Percentiles rank a stretch among this genome's conserved stretches.
These are phyloP conservation scores for Sanghuangporus sanghuang DNA, from an alignment of 1,284 basidiomycete genomes.

Conservation along the genomic window DNA sequence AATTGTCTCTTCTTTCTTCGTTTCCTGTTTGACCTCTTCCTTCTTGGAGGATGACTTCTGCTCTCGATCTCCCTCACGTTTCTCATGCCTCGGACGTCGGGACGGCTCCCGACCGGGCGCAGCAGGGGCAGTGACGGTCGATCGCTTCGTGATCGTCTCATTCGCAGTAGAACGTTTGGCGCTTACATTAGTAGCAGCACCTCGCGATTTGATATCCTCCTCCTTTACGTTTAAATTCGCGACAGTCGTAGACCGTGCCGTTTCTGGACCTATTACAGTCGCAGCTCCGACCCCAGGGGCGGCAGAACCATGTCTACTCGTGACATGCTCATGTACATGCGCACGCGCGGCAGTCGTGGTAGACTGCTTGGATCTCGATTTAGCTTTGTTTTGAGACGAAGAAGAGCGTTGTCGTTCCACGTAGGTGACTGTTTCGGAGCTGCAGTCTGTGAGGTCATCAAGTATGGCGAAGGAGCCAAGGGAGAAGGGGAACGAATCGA, in stretches of 20 bases:
- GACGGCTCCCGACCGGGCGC: neutral
- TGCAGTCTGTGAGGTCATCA: slow-evolving; percentile 18
- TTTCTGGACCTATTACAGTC: neutral
- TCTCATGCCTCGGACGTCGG: neutral
- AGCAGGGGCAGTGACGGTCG: slow-evolving; percentile 6
- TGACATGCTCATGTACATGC: neutral
- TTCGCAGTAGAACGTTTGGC: slow-evolving; percentile 1
- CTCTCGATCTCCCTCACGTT: neutral
- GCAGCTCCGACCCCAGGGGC: neutral
- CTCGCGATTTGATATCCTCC: neutral
- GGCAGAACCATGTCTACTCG: neutral
- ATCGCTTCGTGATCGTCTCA: slow-evolving; percentile 1
- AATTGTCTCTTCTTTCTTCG: neutral
- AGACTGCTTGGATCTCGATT: neutral
- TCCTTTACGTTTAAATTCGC: neutral
- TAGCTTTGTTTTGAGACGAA: neutral
- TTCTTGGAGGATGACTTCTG: neutral
- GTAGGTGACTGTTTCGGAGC: slow-evolving; percentile 13
- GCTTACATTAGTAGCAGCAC: neutral
- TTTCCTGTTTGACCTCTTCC: neutral
- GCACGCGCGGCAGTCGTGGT: neutral
- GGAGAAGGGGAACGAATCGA: slow-evolving; percentile 8
- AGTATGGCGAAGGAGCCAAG: slow-evolving; percentile 14
- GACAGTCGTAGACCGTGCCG: neutral
- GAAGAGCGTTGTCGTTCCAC: slow-evolving; percentile 6